Conservation (phyloP, 495 filamentous ascomycete species). For the Cenococcum geophilum region DNA sequence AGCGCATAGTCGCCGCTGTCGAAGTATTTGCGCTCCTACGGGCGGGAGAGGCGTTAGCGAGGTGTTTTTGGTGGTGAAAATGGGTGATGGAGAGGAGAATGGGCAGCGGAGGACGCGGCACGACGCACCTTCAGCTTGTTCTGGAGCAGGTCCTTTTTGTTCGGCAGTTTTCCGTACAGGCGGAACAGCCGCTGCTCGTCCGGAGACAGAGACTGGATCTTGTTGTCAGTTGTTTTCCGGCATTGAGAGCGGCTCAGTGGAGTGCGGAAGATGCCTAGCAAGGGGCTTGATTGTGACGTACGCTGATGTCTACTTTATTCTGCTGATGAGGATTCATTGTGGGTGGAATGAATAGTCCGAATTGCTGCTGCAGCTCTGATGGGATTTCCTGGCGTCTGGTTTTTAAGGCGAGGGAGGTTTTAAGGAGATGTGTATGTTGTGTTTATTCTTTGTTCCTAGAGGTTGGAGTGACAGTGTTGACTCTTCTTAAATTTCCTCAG, state of each 20-base stretch:
- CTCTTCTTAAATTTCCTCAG: conserved; percentile 9
- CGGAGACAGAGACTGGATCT: conserved; percentile 66
- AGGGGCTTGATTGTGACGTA: conserved; percentile 46
- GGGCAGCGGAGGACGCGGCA: conserved; percentile 5
- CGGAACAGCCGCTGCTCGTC: conserved; percentile 95
- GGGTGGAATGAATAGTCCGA: conserved; percentile 14
- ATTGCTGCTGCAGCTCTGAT: conserved; percentile 7
- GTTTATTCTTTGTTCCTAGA: conserved; percentile 25
- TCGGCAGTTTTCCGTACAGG: conserved; percentile 94
- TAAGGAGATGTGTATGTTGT: conserved; percentile 5
- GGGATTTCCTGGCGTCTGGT: no score
- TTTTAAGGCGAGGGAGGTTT: neutral
- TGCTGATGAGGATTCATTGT: conserved; percentile 92
- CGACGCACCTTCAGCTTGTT: conserved; percentile 77
- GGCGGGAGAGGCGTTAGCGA: conserved; percentile 18
- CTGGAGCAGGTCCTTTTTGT: conserved; percentile 90
- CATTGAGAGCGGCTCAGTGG: neutral
- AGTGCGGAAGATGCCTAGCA: conserved; percentile 9
- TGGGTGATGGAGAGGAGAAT: neutral
- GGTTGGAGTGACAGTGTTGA: neutral
- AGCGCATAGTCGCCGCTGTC: conserved; percentile 97
- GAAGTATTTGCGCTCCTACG: conserved; percentile 95
- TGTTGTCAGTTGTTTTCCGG: conserved; percentile 8
- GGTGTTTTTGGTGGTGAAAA: conserved; percentile 3
- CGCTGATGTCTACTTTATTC: conserved; percentile 93